A percentile compares a stretch with the other conserved stretches of the same genome.
Conservation (phyloP, 441 rosid genomes). For the Jatropha multifida region DNA sequence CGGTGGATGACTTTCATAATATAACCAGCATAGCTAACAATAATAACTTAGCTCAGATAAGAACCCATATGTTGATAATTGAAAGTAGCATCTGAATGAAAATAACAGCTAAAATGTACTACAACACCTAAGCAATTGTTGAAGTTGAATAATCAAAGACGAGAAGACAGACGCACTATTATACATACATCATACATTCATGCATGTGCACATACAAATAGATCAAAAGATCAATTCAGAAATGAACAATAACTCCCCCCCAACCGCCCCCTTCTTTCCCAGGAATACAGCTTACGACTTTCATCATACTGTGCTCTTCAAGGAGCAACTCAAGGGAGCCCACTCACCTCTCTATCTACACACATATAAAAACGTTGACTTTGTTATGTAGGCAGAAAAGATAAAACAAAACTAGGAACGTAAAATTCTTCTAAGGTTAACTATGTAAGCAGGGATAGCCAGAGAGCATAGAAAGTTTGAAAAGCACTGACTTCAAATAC, state of each 20-base stretch:
- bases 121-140: background rate
- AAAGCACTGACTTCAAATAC: background rate
- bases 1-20: background rate
- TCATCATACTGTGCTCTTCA: too few relatives aligned
- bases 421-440: background rate
- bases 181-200: background rate
- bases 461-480: background rate
- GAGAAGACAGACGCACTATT: background rate
- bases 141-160: background rate
- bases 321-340: too few relatives aligned
- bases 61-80: background rate
- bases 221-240: constrained; percentile 2
- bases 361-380: too few relatives aligned
- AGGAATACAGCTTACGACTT: too few relatives aligned
- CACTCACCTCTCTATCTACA: too few relatives aligned
- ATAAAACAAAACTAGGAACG: background rate
- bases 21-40: background rate
- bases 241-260: background rate
- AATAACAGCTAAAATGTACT: background rate
- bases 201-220: background rate
- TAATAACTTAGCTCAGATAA: background rate
- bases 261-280: too few relatives aligned
- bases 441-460: background rate
- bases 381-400: background rate
- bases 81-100: background rate